Evolutionary conservation across 1,284 basidiomycete genomes (phyloP), one percentile per base, ranked within the genome.

Genomic region (Moesziomyces antarcticus): DNA sequence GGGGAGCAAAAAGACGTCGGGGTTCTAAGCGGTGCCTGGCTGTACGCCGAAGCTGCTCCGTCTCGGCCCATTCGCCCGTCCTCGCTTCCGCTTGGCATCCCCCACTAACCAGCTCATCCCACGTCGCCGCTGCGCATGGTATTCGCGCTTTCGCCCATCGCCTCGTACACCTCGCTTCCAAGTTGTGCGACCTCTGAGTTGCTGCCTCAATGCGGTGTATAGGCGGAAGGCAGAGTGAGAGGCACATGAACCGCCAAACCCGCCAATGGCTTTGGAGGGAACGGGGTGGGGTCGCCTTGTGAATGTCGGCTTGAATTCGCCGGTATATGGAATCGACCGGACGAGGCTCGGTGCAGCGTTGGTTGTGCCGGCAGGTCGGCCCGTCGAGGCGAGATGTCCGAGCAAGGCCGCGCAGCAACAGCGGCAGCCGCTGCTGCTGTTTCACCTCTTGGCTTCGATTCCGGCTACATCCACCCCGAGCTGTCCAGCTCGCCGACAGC

Each of bases 41-140:
- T 11, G 10, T 35, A 16, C 40, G 46, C 56, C 56, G 56, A 58
- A 51, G 18, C 49, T 51, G 56, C 43, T 58, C 56, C 56, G 45
- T 45, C 44, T 51, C 56, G 49, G 42, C 47, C 49, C 24, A 33
- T 46, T 21, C 6, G 16, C 37, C 18, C 14, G 13, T 33, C 10
- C 30, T 33, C 30, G 30, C 10, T n/a, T n/a, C 5, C 16, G 2
- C 43, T 45, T 35, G 51, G 51, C 22, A 37, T 43, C 35, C n/a
- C 52, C 44, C 20, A 5, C 37, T 40, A 16, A 16, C 6, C 37
- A 40, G 16, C 6, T 18, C 13, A 37, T 37, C 35, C 35, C 35
- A 37, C 35, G 13, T 18, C 37, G 30, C 30, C 30, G 30, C 16
- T 40, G 4, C 37, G 37, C 16, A 40, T 1, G 3, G 21, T 18